A percentile compares a stretch with the other conserved stretches of the same genome.
These are phyloP conservation scores for Erysimum pusillum DNA, from an alignment of 441 rosid species.

Conservation along the genomic window DNA sequence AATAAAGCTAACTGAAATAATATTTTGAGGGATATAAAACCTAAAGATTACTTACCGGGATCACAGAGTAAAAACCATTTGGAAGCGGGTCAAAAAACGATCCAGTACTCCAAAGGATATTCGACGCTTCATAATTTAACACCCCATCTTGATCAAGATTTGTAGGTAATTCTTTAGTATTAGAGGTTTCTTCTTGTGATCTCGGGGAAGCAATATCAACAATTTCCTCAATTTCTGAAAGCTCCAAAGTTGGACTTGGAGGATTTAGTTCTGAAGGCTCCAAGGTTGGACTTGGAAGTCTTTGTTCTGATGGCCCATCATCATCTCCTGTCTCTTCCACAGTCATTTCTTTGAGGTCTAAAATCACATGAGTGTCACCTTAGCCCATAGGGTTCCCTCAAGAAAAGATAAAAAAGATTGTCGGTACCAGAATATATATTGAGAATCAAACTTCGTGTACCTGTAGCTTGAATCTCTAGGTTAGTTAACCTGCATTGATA, in stretches of 20 bases:
- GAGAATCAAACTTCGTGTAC: constrained; percentile 23
- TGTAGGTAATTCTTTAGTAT: constrained; percentile 60
- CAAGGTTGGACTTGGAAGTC: constrained; percentile 60
- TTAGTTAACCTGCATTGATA: constrained; percentile 34
- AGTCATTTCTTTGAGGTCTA: constrained; percentile 50
- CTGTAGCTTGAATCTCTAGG: neutral
- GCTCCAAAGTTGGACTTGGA: too few relatives aligned
- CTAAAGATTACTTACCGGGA: constrained; percentile 62
- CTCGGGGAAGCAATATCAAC: constrained; percentile 2
- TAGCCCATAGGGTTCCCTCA: constrained; percentile 10
- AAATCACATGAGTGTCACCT: constrained; percentile 69
- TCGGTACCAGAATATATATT: constrained; percentile 3
- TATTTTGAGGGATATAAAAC: neutral
- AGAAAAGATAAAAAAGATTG: neutral
- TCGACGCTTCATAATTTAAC: constrained; percentile 75
- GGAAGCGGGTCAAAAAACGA: constrained; percentile 77
- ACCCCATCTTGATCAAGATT: constrained; percentile 47
- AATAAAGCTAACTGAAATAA: neutral
- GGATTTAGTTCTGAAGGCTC: constrained; percentile 72
- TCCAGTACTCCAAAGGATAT: constrained; percentile 86
- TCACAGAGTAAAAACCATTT: constrained; percentile 80
- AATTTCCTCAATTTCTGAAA: constrained; percentile 59
- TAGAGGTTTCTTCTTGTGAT: constrained; percentile 68
- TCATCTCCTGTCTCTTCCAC: constrained; percentile 72
- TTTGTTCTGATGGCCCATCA: constrained; percentile 62